A percentile compares a stretch with the other conserved stretches of the same genome.
These are phyloP conservation scores for Cynara cardunculus DNA, from an alignment of 129 eudicot species.

Conservation along the genomic window DNA sequence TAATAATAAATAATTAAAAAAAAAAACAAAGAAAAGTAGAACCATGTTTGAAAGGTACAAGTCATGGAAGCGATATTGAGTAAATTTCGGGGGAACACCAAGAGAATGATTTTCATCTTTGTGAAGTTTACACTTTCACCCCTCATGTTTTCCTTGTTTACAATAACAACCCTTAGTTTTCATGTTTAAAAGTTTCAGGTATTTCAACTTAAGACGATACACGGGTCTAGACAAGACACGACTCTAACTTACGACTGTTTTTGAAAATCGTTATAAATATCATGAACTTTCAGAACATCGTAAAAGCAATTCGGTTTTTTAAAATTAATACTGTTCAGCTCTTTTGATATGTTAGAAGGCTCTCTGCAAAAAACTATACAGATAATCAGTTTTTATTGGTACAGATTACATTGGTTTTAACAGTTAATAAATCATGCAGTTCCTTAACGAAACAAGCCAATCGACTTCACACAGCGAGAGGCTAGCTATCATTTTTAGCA, in stretches of 20 bases:
- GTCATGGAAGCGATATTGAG: conserved; percentile 22
- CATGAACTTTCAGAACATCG: conserved; percentile 6
- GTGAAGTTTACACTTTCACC: background rate
- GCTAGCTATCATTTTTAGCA: background rate
- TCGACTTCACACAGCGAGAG: background rate
- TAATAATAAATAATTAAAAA: background rate
- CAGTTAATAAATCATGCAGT: background rate
- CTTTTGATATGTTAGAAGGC: background rate
- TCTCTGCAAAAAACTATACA: too few relatives aligned
- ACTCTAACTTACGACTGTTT: too few relatives aligned
- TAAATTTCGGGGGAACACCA: background rate
- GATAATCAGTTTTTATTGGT: too few relatives aligned
- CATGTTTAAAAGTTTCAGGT: too few relatives aligned
- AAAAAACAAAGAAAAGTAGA: background rate
- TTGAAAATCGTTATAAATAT: too few relatives aligned
- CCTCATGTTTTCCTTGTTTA: background rate
- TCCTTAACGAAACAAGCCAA: background rate
- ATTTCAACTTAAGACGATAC: too few relatives aligned
- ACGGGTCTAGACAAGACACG: background rate
- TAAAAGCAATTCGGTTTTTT: too few relatives aligned
- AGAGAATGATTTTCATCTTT: background rate
- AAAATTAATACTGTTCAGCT: background rate
- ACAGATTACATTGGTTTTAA: background rate
- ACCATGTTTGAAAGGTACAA: conserved; percentile 16
- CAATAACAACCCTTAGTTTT: background rate